phyloP scores from a whole-genome alignment of 2,329 filamentous ascomycete species.

The Fusarium mundagurra region DNA sequence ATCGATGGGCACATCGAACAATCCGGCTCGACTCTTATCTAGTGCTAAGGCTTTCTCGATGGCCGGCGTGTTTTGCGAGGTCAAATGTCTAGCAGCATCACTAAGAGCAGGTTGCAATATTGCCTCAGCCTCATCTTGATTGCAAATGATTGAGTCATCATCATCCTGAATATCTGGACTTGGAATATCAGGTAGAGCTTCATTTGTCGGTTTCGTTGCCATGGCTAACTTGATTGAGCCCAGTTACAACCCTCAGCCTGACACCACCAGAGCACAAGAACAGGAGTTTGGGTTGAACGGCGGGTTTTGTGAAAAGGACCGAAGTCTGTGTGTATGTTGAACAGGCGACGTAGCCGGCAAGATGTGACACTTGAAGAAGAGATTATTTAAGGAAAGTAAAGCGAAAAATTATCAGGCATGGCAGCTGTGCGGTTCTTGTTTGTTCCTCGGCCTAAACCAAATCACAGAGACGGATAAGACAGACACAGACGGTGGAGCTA shows the following conservation, averaged over 20 bases:
- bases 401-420: slow-evolving; percentile 22
- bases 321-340: slow-evolving; percentile 12
- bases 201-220: slow-evolving; percentile 9
- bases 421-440: slow-evolving; percentile 3
- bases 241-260: background rate
- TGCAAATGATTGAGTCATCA: slow-evolving; percentile 45
- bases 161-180: slow-evolving; percentile 26
- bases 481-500: slow-evolving; percentile 27
- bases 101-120: slow-evolving; percentile 69
- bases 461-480: background rate
- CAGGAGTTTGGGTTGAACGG: background rate
- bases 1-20: slow-evolving; percentile 41
- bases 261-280: background rate
- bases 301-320: slow-evolving; percentile 3
- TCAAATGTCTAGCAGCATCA: slow-evolving; percentile 64
- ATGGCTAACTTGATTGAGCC: slow-evolving; percentile 13
- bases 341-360: background rate
- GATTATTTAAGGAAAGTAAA: slow-evolving; percentile 19
- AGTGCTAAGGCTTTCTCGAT: slow-evolving; percentile 67
- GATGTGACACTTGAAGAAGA: slow-evolving; percentile 1
- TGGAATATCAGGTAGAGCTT: slow-evolving; percentile 2
- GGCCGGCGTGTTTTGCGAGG: slow-evolving; percentile 64
- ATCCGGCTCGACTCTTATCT: slow-evolving; percentile 50
- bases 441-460: slow-evolving; percentile 20
- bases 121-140: slow-evolving; percentile 67